Percentiles rank a stretch among this genome's conserved stretches.
Evolutionary conservation across 2,329 filamentous ascomycete genomes (phyloP).

Genomic region (Tolypocladium tundrense): DNA sequence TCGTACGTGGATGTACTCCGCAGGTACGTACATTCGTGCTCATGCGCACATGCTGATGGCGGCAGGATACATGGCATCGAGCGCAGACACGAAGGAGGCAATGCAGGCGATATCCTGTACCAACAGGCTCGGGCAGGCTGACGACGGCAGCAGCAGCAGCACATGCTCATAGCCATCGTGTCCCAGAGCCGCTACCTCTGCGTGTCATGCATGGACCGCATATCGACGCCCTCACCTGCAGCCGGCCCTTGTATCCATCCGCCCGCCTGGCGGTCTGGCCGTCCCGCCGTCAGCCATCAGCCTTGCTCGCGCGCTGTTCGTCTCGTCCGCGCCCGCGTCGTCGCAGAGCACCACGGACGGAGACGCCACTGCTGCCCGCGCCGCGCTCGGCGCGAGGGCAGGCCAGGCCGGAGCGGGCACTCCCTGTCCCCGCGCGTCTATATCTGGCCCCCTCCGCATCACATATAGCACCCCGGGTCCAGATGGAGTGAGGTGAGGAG

Average conservation of each 20-base stretch:
- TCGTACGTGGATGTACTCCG: neutral
- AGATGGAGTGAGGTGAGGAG: neutral
- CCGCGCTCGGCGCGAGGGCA: too few species aligned
- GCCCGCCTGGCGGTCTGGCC: neutral
- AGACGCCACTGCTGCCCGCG: neutral
- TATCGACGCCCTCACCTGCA: slow-evolving; percentile 12
- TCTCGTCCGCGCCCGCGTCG: too few species aligned
- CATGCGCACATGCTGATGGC: neutral
- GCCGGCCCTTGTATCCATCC: slow-evolving; percentile 9
- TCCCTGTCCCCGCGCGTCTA: neutral
- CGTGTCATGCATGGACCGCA: slow-evolving; percentile 5
- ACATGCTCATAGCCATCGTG: neutral
- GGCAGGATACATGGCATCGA: neutral
- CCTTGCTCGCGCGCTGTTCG: neutral
- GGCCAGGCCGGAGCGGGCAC: neutral
- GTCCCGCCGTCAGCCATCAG: neutral
- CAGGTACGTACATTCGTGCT: neutral
- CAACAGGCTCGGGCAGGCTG: neutral
- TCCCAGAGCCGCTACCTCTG: neutral
- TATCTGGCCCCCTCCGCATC: neutral
- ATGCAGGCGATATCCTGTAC: neutral
- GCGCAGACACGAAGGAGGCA: neutral
- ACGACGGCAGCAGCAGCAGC: neutral
- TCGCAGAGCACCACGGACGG: neutral
- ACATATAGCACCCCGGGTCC: neutral